Evolutionary conservation across 2,329 filamentous ascomycete species (phyloP), one percentile per base, ranked within the genome.

Genomic region (Penicillium nordicum): DNA sequence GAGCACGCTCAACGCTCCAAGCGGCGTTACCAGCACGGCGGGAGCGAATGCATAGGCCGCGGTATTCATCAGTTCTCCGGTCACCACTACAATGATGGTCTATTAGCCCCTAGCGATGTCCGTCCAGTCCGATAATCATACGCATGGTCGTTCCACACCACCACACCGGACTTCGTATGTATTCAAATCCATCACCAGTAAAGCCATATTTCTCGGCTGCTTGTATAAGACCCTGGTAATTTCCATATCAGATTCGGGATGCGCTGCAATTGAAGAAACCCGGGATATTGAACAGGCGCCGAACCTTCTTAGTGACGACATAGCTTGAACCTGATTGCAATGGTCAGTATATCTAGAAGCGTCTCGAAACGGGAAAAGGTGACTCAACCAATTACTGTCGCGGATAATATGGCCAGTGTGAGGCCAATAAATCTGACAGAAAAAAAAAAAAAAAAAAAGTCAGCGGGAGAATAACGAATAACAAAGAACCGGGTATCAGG

Each of bases 31-130:
- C 52, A 99, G 83, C 75, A 99, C 97, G 16, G 94, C 94, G 38
- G 94, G 94, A 63, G 94, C 94, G 76, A 97, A 99, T 9, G 94
- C 94, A 74, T 99, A 99, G 61, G 94, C 94, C 48, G 92, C 92
- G 73, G 99, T 99, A 76, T 99, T 99, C 78, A 91, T 95, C 57
- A 96, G 80, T 77, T 99, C 94, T 71, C 94, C 94, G 45, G 95
- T 78, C 58, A 92, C 89, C 84, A 99, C 91, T 95, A 57, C 45
- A 30, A 44, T 16, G 7, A 16, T 16, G 40, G 63, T 45, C 68
- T 34, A 40, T 59, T 57, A 56, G 54, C 53, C 57, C 71, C 74
- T 60, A 67, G 58, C 51, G 46, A 41, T 53, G 23, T 29, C 44
- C 40, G 47, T 34, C 45, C 37, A 36, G 18, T 30, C 43, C 8